Base-by-base conservation (phyloP, 768 basidiomycete species). In the Boletus vermiculosoides region DNA sequence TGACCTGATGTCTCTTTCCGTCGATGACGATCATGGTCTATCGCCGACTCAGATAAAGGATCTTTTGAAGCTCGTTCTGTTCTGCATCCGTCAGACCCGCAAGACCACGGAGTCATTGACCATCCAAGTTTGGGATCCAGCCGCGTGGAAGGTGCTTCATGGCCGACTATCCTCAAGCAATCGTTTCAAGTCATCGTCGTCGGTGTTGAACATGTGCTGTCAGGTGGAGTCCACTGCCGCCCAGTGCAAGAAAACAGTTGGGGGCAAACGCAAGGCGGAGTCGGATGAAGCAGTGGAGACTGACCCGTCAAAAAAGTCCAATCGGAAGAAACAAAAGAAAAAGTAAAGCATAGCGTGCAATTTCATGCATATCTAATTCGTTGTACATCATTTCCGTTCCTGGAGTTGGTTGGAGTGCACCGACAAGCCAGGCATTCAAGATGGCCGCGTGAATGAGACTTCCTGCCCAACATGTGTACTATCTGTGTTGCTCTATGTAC, bases 21-120 rank as follows among this genome's bases (percentile, higher is more conserved):
- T 83, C 60, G 74, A 78, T 5, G 78, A 81, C 28, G 73, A 76
- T 25, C 60, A 66, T 40, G 64, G 74, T 11, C 69, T 87, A 42
- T 85, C 82, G 16, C 77, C 86, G 2, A 69, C 82, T 1, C 89
- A 92, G 59, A 66, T 88, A 65, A 96, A 92, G 72, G 88, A 90
- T n/a, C 68, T 93, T 20, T 70, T 93, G 55, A 94, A 91, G 71
- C 72, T 90, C 50, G 86, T 77, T 0, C 73, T 91, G 28, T 66
- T 79, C 20, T 82, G 83, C 48, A 76, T 86, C n/a, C 84, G 91
- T 52, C 84, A 85, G 57, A 83, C 85, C 1, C 69, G 56, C 57
- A 56, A 84, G 83, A 54, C 79, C 80, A 9, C 66, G 79, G 47
- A 64, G 31, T 56, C 71, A 0, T 70, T 70, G 16, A 64, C 70